These are phyloP conservation scores for Vicia sativa DNA, from an alignment of 306 rosid genomes.

Conservation along the genomic window DNA sequence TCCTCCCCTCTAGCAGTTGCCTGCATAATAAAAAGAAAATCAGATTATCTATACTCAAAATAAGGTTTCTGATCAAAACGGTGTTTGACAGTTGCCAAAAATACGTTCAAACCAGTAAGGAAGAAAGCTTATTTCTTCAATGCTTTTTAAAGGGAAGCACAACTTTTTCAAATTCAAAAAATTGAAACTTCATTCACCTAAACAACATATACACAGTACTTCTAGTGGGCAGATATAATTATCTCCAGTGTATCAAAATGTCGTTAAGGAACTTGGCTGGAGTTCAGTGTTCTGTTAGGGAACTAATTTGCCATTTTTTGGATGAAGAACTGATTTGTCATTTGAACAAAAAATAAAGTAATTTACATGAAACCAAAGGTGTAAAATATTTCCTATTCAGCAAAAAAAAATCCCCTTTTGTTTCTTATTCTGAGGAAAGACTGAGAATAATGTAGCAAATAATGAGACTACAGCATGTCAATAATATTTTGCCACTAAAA, in stretches of 20 bases:
- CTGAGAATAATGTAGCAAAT: background rate
- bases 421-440: background rate
- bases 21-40: conserved; percentile 34
- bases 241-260: background rate
- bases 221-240: conserved; percentile 1
- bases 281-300: conserved; percentile 12
- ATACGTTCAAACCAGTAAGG: background rate
- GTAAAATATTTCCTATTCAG: background rate
- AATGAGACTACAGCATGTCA: background rate
- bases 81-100: background rate
- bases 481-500: too few relatives aligned
- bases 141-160: background rate
- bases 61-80: conserved; percentile 17
- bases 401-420: background rate
- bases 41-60: conserved; percentile 9
- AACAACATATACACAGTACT: conserved; percentile 4
- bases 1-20: conserved; percentile 53
- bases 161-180: conserved; percentile 20
- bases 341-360: conserved; percentile 9
- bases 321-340: background rate
- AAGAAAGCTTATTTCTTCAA: conserved; percentile 4
- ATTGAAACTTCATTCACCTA: conserved; percentile 13
- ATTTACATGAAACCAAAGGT: background rate
- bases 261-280: conserved; percentile 8
- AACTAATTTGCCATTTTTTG: conserved; percentile 9